Base-by-base conservation (phyloP, 306 rosid genomes). In the Prunus fruticosa region DNA sequence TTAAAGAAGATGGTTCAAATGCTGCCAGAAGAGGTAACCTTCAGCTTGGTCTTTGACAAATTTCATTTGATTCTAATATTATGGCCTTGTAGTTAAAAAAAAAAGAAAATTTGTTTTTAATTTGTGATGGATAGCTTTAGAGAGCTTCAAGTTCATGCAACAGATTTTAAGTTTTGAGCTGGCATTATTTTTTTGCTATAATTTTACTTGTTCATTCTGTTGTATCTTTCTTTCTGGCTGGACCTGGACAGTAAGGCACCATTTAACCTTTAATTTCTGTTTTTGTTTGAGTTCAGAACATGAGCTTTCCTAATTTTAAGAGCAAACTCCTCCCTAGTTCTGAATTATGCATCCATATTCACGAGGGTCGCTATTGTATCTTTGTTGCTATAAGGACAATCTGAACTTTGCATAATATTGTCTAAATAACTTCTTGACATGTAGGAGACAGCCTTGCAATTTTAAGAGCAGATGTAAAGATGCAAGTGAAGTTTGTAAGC, bases 1-100 rank as follows among this genome's bases (percentile, higher is more conserved):
- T 75, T 82, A 91, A 85, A 79, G 97, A 88, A 78, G 98, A 89
- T 76, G 83, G 53, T 80, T 81, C 91, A 66, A 89, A 81, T 88
- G 78, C 85, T 22, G 72, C 88, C 78, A 90, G 78, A 76, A 89
- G 90, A 88, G 98, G 97, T 91, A 84, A 73, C 50, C 23, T 58
- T 41, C 52, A 38, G 38, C 72, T 73, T 83, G 67, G n/a, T 75
- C 62, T 65, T 57, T 11, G 70, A 0, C 3, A n/a, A 22, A 1
- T 65, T 67, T 16, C 20, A 20, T 43, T 83, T 66, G 28, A 69
- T 76, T 34, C 19, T 19, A 1, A 56, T 16, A 20, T 41, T 41
- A 47, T n/a, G 14, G 28, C 18, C 2, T 34, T 11, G 53, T 22
- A 2, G 25, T 66, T 62, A 23, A 30, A 5, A 2, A 66, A 27